Evolutionary conservation across 225 moss, liverwort and hornwort genomes (phyloP).

Genomic region (Marchantia paleacea): DNA sequence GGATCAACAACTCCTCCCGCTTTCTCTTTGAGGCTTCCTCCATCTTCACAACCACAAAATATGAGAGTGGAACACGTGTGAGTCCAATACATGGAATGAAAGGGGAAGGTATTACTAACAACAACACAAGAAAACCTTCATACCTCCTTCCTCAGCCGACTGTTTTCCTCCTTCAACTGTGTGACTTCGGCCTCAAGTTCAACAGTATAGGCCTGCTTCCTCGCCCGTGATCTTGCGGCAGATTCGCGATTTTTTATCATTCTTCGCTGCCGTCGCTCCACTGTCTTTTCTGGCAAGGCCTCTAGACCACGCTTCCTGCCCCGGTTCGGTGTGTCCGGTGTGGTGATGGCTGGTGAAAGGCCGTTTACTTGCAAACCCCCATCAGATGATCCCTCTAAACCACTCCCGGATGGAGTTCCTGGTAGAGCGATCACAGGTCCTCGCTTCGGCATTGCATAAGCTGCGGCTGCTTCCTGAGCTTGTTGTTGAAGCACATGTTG

Average conservation of each 20-base stretch:
- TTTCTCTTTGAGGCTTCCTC: conserved; percentile 10
- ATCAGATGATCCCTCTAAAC: conserved; percentile 65
- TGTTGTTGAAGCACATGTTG: conserved; percentile 72
- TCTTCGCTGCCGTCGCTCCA: conserved; percentile 89
- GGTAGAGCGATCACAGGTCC: conserved; percentile 40
- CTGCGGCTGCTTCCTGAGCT: conserved; percentile 60
- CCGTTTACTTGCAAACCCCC: conserved; percentile 82
- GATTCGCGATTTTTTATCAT: conserved; percentile 99
- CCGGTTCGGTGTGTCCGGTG: conserved; percentile 61
- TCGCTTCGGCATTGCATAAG: conserved; percentile 57
- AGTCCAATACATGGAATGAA: not conserved
- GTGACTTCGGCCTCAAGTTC: conserved; percentile 97
- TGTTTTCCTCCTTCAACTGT: conserved; percentile 89
- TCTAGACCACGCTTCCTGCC: conserved; percentile 80
- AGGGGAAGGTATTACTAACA: not conserved
- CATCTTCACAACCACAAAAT: not conserved
- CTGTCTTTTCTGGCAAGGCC: conserved; percentile 77
- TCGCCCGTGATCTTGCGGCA: conserved; percentile 89
- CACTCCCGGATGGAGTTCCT: conserved; percentile 52
- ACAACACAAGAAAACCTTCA: not conserved
- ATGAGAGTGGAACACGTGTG: not conserved
- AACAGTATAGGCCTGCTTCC: conserved; percentile 98
- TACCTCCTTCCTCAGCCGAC: conserved; percentile 59
- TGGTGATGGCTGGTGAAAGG: conserved; percentile 68
- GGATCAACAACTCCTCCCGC: conserved; percentile 2